phyloP scores from a whole-genome alignment of 2,329 filamentous ascomycete genomes.

The Endothia cerciana region DNA sequence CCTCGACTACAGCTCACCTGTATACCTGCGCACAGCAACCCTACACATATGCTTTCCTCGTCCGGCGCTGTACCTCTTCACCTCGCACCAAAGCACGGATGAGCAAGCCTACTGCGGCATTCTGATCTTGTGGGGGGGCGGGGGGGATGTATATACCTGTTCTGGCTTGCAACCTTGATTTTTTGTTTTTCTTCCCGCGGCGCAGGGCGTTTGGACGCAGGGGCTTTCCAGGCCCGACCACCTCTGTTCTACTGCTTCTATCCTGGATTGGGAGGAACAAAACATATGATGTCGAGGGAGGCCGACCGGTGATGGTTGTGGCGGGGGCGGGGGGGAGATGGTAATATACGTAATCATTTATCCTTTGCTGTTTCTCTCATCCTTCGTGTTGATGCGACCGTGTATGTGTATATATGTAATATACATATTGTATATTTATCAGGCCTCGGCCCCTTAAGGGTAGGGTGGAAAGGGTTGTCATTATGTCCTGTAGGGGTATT shows the following conservation, averaged over 20 bases:
- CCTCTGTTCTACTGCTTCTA: no score
- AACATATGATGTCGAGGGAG: background rate
- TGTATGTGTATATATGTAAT: background rate
- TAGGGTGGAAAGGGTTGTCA: no score
- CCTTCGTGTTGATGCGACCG: background rate
- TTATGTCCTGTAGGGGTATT: no score
- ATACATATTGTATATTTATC: background rate
- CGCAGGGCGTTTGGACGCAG: no score
- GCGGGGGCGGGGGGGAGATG: background rate
- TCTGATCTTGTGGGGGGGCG: no score
- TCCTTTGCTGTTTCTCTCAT: background rate
- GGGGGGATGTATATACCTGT: no score
- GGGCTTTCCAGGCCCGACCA: no score
- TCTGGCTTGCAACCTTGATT: no score
- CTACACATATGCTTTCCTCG: background rate
- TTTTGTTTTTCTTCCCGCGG: no score
- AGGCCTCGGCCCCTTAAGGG: no score
- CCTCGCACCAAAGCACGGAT: background rate
- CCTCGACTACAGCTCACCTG: background rate
- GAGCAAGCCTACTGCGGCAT: no score
- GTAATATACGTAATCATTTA: background rate
- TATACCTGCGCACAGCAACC: background rate
- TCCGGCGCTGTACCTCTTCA: background rate
- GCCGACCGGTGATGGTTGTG: background rate
- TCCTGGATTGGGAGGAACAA: background rate